A percentile compares a stretch with the other conserved stretches of the same genome.
These are phyloP conservation scores for Sporothrix protearum DNA, from an alignment of 2,329 filamentous ascomycete species.

Conservation along the genomic window DNA sequence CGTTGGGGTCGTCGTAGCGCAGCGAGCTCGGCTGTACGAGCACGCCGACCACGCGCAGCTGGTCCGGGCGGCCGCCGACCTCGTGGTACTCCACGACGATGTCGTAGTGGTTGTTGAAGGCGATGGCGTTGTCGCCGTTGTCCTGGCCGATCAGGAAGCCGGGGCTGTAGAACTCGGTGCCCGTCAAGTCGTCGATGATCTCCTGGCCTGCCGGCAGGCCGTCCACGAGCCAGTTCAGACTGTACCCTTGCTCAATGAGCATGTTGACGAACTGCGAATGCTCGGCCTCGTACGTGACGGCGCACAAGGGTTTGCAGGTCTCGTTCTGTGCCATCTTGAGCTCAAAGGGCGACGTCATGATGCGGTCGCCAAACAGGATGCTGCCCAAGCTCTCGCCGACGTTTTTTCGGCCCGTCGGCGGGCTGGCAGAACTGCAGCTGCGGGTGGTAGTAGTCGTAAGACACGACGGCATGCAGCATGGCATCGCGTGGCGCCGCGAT, in stretches of 20 bases:
- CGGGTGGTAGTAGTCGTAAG: conserved; percentile 92
- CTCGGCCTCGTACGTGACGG: conserved; percentile 58
- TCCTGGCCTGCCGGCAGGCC: conserved; percentile 86
- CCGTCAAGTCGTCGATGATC: conserved; percentile 70
- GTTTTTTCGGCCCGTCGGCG: conserved; percentile 67
- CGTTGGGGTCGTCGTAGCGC: conserved; percentile 53
- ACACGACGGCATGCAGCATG: conserved; percentile 84
- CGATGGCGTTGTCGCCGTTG: conserved; percentile 47
- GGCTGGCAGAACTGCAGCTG: conserved; percentile 86
- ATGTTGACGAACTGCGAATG: conserved; percentile 76
- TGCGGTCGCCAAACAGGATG: conserved; percentile 95
- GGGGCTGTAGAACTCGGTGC: conserved; percentile 80
- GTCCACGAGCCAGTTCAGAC: conserved; percentile 93
- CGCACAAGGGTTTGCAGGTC: conserved; percentile 78
- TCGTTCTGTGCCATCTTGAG: conserved; percentile 83
- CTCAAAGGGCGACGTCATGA: conserved; percentile 90
- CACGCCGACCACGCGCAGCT: conserved; percentile 88
- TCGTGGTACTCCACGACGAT: conserved; percentile 91
- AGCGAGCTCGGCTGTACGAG: conserved; percentile 78
- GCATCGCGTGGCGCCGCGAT: conserved; percentile 72
- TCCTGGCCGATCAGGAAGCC: conserved; percentile 75
- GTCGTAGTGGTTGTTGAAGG: conserved; percentile 91
- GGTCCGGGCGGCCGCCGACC: conserved; percentile 60
- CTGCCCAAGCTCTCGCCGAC: conserved; percentile 88
- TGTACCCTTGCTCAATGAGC: conserved; percentile 80